Conservation (phyloP, 495 filamentous ascomycete genomes). For the Trichoderma virens region DNA sequence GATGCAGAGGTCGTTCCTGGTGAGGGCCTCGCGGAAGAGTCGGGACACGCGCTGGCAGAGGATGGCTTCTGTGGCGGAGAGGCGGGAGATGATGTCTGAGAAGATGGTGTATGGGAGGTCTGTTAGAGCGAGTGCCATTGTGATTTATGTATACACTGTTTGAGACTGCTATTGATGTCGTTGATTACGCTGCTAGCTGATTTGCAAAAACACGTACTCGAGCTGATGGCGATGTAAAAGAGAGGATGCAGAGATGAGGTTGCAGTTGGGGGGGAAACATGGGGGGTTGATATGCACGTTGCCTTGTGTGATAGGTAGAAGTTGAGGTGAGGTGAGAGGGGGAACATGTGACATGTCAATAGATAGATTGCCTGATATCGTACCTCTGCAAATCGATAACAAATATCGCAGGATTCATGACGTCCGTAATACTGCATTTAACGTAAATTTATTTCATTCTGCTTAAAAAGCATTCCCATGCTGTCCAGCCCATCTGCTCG, state of each 20-base stretch:
- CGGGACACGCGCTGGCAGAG: conserved; percentile 43
- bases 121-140: conserved; percentile 24
- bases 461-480: background rate
- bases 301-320: too few relatives aligned
- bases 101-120: conserved; percentile 36
- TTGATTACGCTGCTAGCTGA: too few relatives aligned
- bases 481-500: background rate
- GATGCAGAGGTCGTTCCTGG: conserved; percentile 32
- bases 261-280: too few relatives aligned
- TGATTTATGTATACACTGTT: background rate
- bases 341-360: too few relatives aligned
- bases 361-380: too few relatives aligned
- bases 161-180: too few relatives aligned
- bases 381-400: background rate
- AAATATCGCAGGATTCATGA: background rate
- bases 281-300: too few relatives aligned
- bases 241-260: too few relatives aligned
- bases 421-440: background rate
- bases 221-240: too few relatives aligned
- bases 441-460: background rate
- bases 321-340: too few relatives aligned
- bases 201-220: too few relatives aligned
- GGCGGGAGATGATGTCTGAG: conserved; percentile 35
- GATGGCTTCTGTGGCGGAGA: conserved; percentile 40
- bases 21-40: conserved; percentile 41